Evolutionary conservation across 2,329 filamentous ascomycete species (phyloP), one percentile per base, ranked within the genome.

Genomic region (Bisporella sp.): DNA sequence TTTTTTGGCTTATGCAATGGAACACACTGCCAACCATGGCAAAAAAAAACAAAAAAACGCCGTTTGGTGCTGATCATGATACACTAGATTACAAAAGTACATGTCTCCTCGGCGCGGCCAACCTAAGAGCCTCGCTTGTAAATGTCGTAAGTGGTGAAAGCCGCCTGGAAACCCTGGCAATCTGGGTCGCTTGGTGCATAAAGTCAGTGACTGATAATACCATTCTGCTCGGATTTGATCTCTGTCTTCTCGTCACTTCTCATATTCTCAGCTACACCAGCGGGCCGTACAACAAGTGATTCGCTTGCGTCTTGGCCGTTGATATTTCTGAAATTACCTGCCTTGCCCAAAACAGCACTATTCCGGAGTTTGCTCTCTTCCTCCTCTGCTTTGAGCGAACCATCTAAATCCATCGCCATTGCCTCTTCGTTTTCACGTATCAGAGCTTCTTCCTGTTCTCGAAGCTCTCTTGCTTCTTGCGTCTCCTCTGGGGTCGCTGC

Each of bases 351-450:
- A 31, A 13, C 37, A 30, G 6, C 37, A 39, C 31, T 9, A n/a
- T 40, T 28, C 13, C 31, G 45, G 12, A 29, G 33, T 13, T 47
- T 41, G 30, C 21, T 31, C 7, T 45, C 42, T 45, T 13, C 5
- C n/a, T 49, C 49, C 2, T 44, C 45, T 8, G 30, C 45, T 30
- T 51, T 46, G 2, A 51, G 41, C 30, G 42, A 31, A 1, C 56
- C 52, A 31, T 60, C 59, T 43, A 61, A 52, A 21, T 62, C 61
- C 55, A 61, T 59, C 52, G 52, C 57, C 47, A 60, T 54, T 1
- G 60, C 58, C 41, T 63, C 62, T 41, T 63, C 62, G 44, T 65
- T 63, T 49, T 64, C 62, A 4, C 57, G 49, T 54, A 62, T 60
- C 5, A 63, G 53, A n/a, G 62, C 63, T 47, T 64, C 63, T 57